Percentiles rank a stretch among this genome's conserved stretches.
phyloP scores from a whole-genome alignment of 805 yeast genomes.

The Suhomyces sp. region DNA sequence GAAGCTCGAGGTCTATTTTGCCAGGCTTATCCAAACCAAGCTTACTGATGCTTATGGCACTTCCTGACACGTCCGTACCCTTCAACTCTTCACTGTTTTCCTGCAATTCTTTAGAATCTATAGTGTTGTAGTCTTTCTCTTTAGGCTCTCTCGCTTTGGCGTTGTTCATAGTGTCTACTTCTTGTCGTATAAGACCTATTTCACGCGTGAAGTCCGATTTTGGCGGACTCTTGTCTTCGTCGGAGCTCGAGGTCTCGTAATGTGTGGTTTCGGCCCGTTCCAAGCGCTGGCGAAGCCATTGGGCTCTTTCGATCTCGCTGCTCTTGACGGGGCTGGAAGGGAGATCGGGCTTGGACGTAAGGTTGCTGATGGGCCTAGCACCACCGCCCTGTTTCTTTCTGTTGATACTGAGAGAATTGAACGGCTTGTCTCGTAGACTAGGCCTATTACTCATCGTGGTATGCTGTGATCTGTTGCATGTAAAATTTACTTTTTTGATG shows the following conservation, averaged over 20 bases:
- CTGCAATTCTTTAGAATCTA: neutral
- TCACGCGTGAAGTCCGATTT: neutral
- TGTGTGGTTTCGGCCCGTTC: neutral
- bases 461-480: neutral
- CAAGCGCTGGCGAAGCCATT: neutral
- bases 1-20: neutral
- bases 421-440: slow-evolving; percentile 6
- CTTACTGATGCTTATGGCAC: neutral
- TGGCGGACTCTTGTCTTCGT: neutral
- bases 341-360: neutral
- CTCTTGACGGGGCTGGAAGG: neutral
- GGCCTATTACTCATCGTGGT: slow-evolving; percentile 1
- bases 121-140: neutral
- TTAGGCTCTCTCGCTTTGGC: no score
- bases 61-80: neutral
- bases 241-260: neutral
- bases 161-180: neutral
- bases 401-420: slow-evolving; percentile 1
- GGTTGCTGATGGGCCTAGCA: slow-evolving; percentile 5
- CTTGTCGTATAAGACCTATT: neutral
- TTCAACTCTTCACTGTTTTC: neutral
- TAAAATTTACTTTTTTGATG: neutral
- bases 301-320: slow-evolving; percentile 1
- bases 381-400: slow-evolving; percentile 7
- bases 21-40: neutral